Percentiles rank a stretch among this genome's conserved stretches.
Conservation (phyloP, 176 grass and related monocot species). For the Urochloa ruziziensis region DNA sequence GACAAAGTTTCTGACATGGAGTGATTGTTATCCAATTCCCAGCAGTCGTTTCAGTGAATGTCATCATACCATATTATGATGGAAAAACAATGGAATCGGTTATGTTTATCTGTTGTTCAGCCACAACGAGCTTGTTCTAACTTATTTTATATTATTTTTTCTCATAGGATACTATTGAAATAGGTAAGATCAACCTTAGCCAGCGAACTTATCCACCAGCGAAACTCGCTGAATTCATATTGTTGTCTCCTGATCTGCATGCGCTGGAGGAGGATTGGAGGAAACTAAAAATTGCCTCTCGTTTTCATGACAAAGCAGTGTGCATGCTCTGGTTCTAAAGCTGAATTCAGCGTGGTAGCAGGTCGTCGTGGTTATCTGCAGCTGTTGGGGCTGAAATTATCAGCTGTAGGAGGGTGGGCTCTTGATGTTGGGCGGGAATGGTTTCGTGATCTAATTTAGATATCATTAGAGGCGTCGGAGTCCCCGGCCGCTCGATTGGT, state of each 20-base stretch:
- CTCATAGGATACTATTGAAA: too few species aligned
- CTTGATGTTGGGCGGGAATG: not conserved
- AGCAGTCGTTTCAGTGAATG: not conserved
- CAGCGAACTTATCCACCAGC: too few species aligned
- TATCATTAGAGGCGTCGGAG: too few species aligned
- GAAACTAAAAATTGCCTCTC: not conserved
- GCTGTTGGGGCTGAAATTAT: not conserved
- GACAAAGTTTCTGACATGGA: slow-evolving; percentile 76
- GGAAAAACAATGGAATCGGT: not conserved
- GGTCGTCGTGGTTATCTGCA: not conserved
- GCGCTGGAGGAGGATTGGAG: not conserved
- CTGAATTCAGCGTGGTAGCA: not conserved
- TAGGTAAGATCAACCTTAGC: too few species aligned
- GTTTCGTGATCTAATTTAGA: too few species aligned
- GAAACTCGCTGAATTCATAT: too few species aligned
- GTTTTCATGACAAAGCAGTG: not conserved
- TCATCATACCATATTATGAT: not conserved
- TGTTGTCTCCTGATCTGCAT: not conserved
- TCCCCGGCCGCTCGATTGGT: too few species aligned
- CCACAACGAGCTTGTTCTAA: too few species aligned
- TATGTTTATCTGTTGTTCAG: too few species aligned
- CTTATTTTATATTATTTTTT: too few species aligned
- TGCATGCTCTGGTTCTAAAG: not conserved
- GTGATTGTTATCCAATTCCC: slow-evolving; percentile 28
- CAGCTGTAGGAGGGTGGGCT: not conserved